phyloP scores from a whole-genome alignment of 805 yeast species.

The Kodamaea hsintzibuensis region DNA sequence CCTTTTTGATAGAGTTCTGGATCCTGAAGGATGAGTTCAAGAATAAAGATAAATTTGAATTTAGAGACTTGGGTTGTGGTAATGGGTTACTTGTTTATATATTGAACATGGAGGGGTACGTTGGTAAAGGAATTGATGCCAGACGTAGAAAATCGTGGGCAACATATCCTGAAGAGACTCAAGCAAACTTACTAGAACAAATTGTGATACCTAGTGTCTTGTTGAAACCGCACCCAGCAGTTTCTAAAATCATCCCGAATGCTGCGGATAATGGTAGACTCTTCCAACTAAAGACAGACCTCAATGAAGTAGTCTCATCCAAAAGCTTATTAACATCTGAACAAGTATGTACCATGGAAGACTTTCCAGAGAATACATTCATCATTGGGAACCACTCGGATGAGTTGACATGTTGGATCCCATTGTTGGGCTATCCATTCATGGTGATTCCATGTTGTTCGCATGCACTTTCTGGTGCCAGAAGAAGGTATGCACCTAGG shows the following conservation, averaged over 20 bases:
- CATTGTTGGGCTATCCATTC: constrained; percentile 81
- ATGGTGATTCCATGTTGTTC: constrained; percentile 96
- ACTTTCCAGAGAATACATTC: constrained; percentile 71
- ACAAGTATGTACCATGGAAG: constrained; percentile 57
- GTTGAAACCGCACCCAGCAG: constrained; percentile 68
- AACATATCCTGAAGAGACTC: constrained; percentile 67
- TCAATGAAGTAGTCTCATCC: constrained; percentile 34
- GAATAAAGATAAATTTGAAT: constrained; percentile 52
- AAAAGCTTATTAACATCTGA: constrained; percentile 50
- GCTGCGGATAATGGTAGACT: constrained; percentile 61
- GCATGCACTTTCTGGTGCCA: constrained; percentile 78
- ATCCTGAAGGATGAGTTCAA: constrained; percentile 43
- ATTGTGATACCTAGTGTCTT: constrained; percentile 78
- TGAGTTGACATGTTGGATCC: constrained; percentile 94
- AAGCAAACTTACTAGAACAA: constrained; percentile 63
- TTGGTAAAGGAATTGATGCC: constrained; percentile 87
- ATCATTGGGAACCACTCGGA: constrained; percentile 94
- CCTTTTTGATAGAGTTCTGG: constrained; percentile 91
- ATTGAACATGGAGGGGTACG: constrained; percentile 73
- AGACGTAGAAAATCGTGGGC: constrained; percentile 87
- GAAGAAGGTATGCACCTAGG: constrained; percentile 60
- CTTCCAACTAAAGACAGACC: constrained; percentile 36
- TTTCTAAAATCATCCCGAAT: constrained; percentile 52
- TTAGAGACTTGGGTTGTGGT: constrained; percentile 93
- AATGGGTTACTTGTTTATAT: constrained; percentile 85